Evolutionary conservation across 192 early-diverging fungal genomes (phyloP), one percentile per base, ranked within the genome.

Genomic region (Linnemannia exigua): DNA sequence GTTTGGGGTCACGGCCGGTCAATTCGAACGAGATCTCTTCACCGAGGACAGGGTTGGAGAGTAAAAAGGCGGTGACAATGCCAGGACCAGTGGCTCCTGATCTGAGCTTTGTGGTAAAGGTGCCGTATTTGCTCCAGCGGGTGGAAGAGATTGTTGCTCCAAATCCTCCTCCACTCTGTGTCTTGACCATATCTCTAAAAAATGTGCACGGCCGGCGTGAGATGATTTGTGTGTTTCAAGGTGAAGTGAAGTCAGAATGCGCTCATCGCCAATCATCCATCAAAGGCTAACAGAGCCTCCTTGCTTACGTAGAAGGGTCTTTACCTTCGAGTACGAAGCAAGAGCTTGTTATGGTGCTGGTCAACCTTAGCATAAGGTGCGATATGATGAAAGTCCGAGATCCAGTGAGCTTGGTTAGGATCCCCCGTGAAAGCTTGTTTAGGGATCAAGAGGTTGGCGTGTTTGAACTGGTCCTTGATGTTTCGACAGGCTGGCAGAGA

Each of bases 11-110:
- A 19, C 74, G 72, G 35, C 93, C 93, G 31, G 92, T 92, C 72
- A 90, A 89, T 83, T 94, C 93, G 66, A 90, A 93, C 70, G 93
- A 93, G 36, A 94, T 92, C 52, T 94, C 92, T 69, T 94, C 93
- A 48, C 92, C 92, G 12, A 87, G 37, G n/a, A 88, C 89, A 11
- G 83, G 83, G 79, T 92, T 90, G 3, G 90, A 84, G 52, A 88
- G 80, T 22, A 94, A 89, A 61, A 93, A 74, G 9, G 93, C 92
- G 11, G 92, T 91, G n/a, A 95, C 91, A 2, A 93, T 92, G 1
- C 94, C 94, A 7, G 81, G 88, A 14, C 88, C 81, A 0, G 85
- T 79, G 25, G 87, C 89, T 8, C 87, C 94, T 0, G 94, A 91
- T 50, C 84, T 76, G 9, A 95, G 41, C 6, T 89, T 90, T 1